Conservation (phyloP, 2,329 filamentous ascomycete genomes). For the Venturia effusa region DNA sequence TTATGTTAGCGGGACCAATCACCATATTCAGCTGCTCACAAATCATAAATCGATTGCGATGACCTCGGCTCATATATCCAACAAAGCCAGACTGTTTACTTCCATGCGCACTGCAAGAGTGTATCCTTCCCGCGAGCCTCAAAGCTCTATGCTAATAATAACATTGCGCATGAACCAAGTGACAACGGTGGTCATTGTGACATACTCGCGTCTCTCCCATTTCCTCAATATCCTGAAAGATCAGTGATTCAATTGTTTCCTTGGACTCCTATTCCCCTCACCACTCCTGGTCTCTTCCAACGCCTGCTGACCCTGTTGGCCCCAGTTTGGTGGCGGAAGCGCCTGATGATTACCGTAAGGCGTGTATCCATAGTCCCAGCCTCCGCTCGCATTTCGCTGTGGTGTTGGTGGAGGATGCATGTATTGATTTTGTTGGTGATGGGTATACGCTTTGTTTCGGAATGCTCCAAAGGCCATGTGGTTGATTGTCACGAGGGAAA, state of each 20-base stretch:
- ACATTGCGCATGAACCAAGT: neutral
- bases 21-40: too few relatives aligned
- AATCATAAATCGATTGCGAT: too few relatives aligned
- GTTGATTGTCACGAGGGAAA: constrained; percentile 40
- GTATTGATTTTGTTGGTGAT: neutral
- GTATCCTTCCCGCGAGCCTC: neutral
- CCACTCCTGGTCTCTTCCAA: neutral
- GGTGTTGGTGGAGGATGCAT: constrained; percentile 10
- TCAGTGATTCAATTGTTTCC: neutral
- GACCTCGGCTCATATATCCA: neutral
- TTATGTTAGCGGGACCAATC: too few relatives aligned
- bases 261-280: neutral
- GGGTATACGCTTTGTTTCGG: constrained; percentile 27
- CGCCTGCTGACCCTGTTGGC: neutral
- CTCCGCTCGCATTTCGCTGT: neutral
- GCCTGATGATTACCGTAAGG: constrained; percentile 1
- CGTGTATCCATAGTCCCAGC: constrained; percentile 2
- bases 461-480: constrained; percentile 51
- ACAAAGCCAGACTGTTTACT: neutral
- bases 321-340: neutral
- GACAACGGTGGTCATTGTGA: neutral
- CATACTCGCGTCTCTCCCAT: neutral
- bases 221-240: neutral
- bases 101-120: neutral
- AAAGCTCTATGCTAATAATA: neutral